phyloP scores from a whole-genome alignment of 2,329 filamentous ascomycete genomes.

The Aulographum hederae region DNA sequence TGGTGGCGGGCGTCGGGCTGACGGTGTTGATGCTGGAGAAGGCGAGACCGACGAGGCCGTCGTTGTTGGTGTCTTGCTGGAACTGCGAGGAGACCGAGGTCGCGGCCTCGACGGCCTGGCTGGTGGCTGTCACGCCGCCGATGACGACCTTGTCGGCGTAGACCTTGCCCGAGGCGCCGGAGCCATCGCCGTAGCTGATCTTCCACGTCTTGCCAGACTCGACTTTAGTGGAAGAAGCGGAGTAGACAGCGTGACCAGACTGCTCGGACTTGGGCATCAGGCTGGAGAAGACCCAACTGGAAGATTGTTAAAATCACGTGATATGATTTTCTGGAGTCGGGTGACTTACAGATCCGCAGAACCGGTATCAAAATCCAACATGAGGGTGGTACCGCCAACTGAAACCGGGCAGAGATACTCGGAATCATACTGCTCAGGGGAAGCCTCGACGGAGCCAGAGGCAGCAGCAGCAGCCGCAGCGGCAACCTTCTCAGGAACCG shows the following conservation, averaged over 20 bases:
- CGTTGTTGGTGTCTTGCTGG: constrained; percentile 30
- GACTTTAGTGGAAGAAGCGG: constrained; percentile 25
- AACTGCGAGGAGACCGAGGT: constrained; percentile 37
- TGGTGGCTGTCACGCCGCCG: constrained; percentile 38
- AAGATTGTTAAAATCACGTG: not conserved
- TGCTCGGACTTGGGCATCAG: constrained; percentile 32
- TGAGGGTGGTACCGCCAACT: constrained; percentile 1
- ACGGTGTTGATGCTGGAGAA: constrained; percentile 43
- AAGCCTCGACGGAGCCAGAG: not conserved
- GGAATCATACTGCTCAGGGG: constrained; percentile 3
- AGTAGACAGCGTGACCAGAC: constrained; percentile 39
- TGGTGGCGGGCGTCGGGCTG: constrained; percentile 28
- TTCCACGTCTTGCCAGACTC: constrained; percentile 32
- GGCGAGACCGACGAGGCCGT: constrained; percentile 41
- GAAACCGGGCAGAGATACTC: constrained; percentile 4
- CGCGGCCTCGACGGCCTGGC: constrained; percentile 49
- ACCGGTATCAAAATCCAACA: constrained; percentile 5
- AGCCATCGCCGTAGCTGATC: constrained; percentile 48
- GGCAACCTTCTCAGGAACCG: not conserved
- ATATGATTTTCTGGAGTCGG: not conserved
- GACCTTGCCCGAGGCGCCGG: constrained; percentile 42
- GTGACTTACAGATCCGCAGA: constrained; percentile 5
- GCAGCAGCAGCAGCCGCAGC: not conserved
- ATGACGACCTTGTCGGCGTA: constrained; percentile 42
- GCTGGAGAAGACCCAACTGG: constrained; percentile 47